Evolutionary conservation across 495 filamentous ascomycete species (phyloP).

Genomic region (Aspergillus nidulans): DNA sequence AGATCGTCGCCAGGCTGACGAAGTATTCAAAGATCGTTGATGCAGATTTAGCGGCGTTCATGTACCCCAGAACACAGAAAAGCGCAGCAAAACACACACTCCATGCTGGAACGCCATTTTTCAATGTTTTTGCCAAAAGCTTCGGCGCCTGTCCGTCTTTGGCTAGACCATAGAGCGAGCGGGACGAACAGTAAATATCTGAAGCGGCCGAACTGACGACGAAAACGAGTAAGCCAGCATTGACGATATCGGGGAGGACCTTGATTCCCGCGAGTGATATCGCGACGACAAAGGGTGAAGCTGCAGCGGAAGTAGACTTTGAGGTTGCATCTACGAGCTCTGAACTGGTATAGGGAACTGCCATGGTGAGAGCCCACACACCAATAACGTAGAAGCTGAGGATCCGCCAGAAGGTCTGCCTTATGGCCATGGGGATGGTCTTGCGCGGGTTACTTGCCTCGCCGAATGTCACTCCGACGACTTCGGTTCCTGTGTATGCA

Average conservation of each 20-base stretch:
- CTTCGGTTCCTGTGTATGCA: slow-evolving; percentile 8
- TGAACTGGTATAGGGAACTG: not conserved
- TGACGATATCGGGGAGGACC: slow-evolving; percentile 7
- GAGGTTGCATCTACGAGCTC: slow-evolving; percentile 1
- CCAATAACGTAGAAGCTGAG: slow-evolving; percentile 7
- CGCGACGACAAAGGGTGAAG: slow-evolving; percentile 10
- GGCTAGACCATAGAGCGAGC: slow-evolving; percentile 3
- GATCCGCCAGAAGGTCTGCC: slow-evolving; percentile 12
- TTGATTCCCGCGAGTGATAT: not conserved
- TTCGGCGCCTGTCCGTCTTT: not conserved
- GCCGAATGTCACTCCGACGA: slow-evolving; percentile 10
- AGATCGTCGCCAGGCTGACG: not conserved
- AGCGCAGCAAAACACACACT: not conserved
- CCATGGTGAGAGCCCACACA: slow-evolving; percentile 3
- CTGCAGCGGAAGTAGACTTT: not conserved
- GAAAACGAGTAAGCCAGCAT: slow-evolving; percentile 7
- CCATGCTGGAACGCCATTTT: not conserved
- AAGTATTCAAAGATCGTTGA: slow-evolving; percentile 4
- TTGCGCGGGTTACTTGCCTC: slow-evolving; percentile 1
- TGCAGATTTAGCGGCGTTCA: not conserved
- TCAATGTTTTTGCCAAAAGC: not conserved
- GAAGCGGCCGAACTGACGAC: not conserved
- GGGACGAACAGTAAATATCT: slow-evolving; percentile 8
- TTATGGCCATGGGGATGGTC: slow-evolving; percentile 8
- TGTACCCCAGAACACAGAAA: not conserved